Base-by-base conservation (phyloP, 805 yeast genomes). In the Kazachstania kunashirensis region DNA sequence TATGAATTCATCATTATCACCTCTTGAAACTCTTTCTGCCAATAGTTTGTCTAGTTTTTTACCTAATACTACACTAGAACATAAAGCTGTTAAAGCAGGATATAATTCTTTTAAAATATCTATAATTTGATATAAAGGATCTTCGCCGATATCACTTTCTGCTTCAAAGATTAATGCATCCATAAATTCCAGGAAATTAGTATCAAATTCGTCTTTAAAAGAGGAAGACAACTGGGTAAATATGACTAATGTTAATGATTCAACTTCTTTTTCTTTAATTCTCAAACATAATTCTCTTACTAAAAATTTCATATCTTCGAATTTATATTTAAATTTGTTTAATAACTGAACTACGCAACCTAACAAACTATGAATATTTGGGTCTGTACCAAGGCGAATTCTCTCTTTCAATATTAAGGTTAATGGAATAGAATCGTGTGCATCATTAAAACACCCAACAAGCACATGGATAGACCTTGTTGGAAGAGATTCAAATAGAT, bases 61-160 rank as follows among this genome's bases (percentile, higher is more conserved):
- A 19, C 58, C 46, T 13, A 51, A 26, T 33, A 64, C 53, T 13
- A 63, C 39, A 16, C 40, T 43, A 5, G 59, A 53, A 40, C 60
- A 59, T 15, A 52, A 29, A 6, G 49, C 29, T 1, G 57, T 48
- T 19, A 52, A 43, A 1, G 45, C 52, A 13, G 61, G 59, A 31
- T 52, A 56, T 13, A 59, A 33, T 33, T 48, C 52, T 4, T 46
- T 46, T 17, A 59, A 36, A 11, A 49, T 34, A 9, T 53, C 43
- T 3, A 57, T 41, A 2, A 46, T 34, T 0, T 14, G 7, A 13
- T 40, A 30, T 12, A 57, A 24, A 2, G 58, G 47, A 21, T 50
- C 49, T 18, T 39, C 40, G 3, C 52, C 53, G 8, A 45, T 41
- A 23, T 48, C 50, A 1, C 40, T 43, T 30, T 51, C 52, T 1